Evolutionary conservation across 2,329 filamentous ascomycete genomes (phyloP), one percentile per base, ranked within the genome.

Genomic region (Neonectria ditissima): DNA sequence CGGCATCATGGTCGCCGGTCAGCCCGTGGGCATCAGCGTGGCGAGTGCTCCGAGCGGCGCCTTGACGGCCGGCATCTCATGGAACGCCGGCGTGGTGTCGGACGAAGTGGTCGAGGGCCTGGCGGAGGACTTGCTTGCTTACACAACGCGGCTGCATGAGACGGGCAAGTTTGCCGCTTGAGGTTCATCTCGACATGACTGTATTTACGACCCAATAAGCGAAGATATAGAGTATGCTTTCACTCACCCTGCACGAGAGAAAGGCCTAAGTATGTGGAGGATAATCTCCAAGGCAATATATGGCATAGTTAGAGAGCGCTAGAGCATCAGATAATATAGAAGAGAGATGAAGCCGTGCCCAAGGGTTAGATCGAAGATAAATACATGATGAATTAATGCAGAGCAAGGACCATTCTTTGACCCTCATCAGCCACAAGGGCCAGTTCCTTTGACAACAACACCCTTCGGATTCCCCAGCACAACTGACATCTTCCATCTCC

Each of bases 81-180:
- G 84, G 83, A 82, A 85, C 71, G 79, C 84, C 14, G 79, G 76
- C 0, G 74, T 81, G 6, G 72, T 87, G 2, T 76, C 80, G 2
- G 74, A 76, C 0, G 70, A 71, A 22, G 7, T 85, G 13, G 73
- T 82, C 52, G 74, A 80, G 1, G 73, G 65, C 0, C 34, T 87
- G 20, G 74, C 70, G 1, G 62, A 62, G 1, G 82, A 83, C 66
- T 51, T 88, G 13, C 66, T 26, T 2, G 13, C 6, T 0, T 72
- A 65, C 34, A 56, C 67, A 13, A 52, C 11, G 1, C 63, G 60
- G 7, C 63, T 74, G 8, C 65, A 72, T 16, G 67, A 74, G 41
- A 73, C 65, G 13, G 76, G 76, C 14, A 65, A 24, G 26, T 73
- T 74, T 16, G 24, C 34, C 3, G 20, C 32, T 2, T 30, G 43